Evolutionary conservation across 345 rosid species (phyloP).

Genomic region (Gossypium raimondii): DNA sequence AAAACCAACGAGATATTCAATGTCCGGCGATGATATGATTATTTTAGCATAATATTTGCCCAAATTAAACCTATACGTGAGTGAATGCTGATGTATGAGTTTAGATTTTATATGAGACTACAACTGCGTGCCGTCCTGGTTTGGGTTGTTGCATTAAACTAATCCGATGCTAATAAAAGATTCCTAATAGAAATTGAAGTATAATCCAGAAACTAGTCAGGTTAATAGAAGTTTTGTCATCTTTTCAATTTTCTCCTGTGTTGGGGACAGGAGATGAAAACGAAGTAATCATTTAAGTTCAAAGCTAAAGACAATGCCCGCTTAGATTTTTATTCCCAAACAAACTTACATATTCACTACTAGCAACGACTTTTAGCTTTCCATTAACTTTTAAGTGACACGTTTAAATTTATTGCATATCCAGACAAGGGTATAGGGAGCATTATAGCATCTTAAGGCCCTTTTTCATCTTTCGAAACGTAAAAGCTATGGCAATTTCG

Average conservation of each 20-base stretch:
- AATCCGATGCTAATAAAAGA: constrained; percentile 20
- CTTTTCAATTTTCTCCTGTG: constrained; percentile 10
- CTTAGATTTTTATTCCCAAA: constrained; percentile 15
- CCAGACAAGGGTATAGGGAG: neutral
- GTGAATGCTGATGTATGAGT: neutral
- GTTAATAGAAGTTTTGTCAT: constrained; percentile 2
- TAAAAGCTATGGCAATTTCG: constrained; percentile 28
- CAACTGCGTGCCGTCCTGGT: constrained; percentile 28
- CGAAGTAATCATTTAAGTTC: constrained; percentile 14
- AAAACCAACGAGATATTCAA: too few species aligned
- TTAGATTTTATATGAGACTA: neutral
- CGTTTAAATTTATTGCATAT: too few species aligned
- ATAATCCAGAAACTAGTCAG: constrained; percentile 15
- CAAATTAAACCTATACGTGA: too few species aligned
- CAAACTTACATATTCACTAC: neutral
- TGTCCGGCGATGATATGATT: too few species aligned
- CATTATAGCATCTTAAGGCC: too few species aligned
- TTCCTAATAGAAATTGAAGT: constrained; percentile 17
- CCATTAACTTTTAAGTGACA: constrained; percentile 9
- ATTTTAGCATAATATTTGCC: too few species aligned
- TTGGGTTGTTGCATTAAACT: constrained; percentile 17
- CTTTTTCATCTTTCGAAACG: too few species aligned
- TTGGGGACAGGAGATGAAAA: constrained; percentile 3
- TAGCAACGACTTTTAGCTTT: constrained; percentile 19
- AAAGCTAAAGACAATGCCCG: constrained; percentile 22